Evolutionary conservation across 2,329 filamentous ascomycete species (phyloP), one percentile per base, ranked within the genome.

Genomic region (Exserohilum rostratum): DNA sequence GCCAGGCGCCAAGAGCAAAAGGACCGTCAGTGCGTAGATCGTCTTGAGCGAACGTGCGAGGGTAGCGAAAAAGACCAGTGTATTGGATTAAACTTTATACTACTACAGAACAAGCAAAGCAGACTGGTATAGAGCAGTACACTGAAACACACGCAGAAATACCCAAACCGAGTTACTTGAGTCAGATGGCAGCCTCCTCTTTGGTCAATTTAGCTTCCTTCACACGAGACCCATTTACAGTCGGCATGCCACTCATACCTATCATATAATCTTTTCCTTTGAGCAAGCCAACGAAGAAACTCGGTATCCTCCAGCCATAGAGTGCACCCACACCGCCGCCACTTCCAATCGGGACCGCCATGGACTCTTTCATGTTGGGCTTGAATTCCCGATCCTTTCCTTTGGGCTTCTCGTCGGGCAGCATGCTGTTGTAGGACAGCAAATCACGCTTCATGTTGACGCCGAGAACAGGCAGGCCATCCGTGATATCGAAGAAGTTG

Each of bases 391-490:
- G 50, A 29, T 74, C 71, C 43, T 65, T 65, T 1, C 71, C 71
- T 27, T 59, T 64, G 1, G 68, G 62, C 30, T 64, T 61, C 22
- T 40, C 54, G 11, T 65, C 52, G 2, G 68, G 68, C 10, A 49
- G 40, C 39, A 38, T 38, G 1, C 61, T 22, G 25, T 66, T 53
- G 51, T 57, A 74, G 11, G 67, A 64, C 2, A 79, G 61, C 31
- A 83, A 59, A 52, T 83, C 81, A 43, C 78, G 74, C 55, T 77
- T 75, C n/a, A 84, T 62, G 57, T 81, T 83, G 5, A 74, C 71
- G 18, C 68, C 67, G 3, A 79, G 53, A 3, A 78, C 74, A 1
- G 79, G 76, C 0, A 81, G 60, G 0, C 71, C 66, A 31, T 67
- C 65, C 30, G 72, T 63, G 45, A 82, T 70, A 42, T 80, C 75